phyloP scores from a whole-genome alignment of 2,329 filamentous ascomycete species.

The Diatrype stigma region DNA sequence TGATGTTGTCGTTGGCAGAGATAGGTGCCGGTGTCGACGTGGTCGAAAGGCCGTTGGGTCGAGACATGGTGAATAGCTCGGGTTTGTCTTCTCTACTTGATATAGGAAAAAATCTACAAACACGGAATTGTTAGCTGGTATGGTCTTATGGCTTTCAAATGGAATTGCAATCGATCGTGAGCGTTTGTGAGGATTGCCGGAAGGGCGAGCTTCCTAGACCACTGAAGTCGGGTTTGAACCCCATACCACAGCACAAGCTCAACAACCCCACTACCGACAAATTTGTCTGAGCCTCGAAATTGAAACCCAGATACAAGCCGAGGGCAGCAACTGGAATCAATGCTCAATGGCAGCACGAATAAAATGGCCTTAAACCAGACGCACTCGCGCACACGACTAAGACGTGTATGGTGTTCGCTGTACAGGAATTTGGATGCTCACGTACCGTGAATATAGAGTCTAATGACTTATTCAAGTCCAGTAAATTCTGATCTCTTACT shows the following conservation, averaged over 20 bases:
- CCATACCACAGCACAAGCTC: no score
- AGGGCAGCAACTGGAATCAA: background rate
- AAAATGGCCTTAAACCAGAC: background rate
- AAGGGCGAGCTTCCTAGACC: no score
- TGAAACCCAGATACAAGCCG: no score
- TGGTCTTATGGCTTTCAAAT: no score
- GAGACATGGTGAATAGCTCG: constrained; percentile 47
- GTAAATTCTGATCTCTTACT: background rate
- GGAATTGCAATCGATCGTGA: no score
- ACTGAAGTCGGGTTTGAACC: background rate
- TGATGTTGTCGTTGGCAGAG: constrained; percentile 97
- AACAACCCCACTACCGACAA: no score
- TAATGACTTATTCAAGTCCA: background rate
- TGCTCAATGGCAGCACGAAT: background rate
- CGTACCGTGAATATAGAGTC: background rate
- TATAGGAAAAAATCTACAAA: background rate
- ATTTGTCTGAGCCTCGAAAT: no score
- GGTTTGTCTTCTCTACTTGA: no score
- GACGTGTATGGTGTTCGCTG: background rate
- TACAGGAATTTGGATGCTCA: background rate
- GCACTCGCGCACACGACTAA: background rate
- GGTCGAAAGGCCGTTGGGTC: constrained; percentile 40
- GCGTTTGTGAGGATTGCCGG: no score
- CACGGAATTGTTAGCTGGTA: background rate
- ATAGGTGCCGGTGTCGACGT: constrained; percentile 40